phyloP scores from a whole-genome alignment of 805 yeast species.

The Hanseniaspora singularis region DNA sequence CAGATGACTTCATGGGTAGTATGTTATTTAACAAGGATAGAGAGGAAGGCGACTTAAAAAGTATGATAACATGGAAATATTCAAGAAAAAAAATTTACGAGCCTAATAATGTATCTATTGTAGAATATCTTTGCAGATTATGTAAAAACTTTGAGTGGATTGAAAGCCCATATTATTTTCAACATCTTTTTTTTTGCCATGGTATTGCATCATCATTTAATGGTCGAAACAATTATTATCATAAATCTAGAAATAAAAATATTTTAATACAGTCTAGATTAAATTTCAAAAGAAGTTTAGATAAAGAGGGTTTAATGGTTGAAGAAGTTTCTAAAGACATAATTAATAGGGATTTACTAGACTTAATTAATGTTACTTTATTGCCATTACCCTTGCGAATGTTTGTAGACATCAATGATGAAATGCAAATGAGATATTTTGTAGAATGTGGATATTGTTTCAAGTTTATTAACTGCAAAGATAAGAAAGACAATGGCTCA shows the following conservation, averaged over 20 bases:
- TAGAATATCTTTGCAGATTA: conserved; percentile 20
- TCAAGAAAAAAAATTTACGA: background rate
- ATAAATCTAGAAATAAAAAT: too few species aligned
- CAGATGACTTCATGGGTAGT: background rate
- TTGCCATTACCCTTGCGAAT: conserved; percentile 20
- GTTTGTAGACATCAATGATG: too few species aligned
- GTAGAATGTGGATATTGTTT: too few species aligned
- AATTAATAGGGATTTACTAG: conserved; percentile 16
- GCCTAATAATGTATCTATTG: background rate
- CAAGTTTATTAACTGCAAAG: too few species aligned
- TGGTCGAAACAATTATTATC: background rate
- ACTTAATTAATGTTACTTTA: conserved; percentile 15
- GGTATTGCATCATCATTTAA: conserved; percentile 19
- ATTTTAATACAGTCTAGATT: background rate
- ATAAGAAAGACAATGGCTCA: too few species aligned
- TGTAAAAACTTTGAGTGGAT: conserved; percentile 24
- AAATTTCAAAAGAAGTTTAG: background rate
- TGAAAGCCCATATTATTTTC: conserved; percentile 13
- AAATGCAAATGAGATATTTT: too few species aligned
- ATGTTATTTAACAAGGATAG: background rate
- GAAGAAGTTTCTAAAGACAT: background rate
- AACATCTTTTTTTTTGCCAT: conserved; percentile 22
- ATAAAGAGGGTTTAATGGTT: conserved; percentile 2
- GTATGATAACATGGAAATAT: conserved; percentile 17
- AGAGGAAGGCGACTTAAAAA: conserved; percentile 15